Percentiles rank a stretch among this genome's conserved stretches.
phyloP scores from a whole-genome alignment of 2,329 filamentous ascomycete genomes.

The Paraphaeosphaeria minitans region DNA sequence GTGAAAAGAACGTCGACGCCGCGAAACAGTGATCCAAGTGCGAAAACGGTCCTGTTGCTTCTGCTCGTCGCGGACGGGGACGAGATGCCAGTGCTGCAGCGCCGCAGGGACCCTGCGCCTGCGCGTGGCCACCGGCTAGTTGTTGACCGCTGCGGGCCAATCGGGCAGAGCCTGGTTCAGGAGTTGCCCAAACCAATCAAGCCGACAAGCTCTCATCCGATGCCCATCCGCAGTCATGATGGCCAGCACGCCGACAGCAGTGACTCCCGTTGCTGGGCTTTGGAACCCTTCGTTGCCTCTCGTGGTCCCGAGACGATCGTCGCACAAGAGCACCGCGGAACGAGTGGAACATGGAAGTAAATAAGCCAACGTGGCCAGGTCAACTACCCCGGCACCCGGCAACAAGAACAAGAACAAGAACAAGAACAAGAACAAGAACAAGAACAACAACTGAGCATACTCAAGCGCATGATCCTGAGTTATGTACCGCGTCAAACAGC shows the following conservation, averaged over 20 bases:
- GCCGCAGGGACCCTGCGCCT: neutral
- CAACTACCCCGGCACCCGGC: too few species aligned
- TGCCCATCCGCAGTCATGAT: neutral
- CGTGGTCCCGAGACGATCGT: too few species aligned
- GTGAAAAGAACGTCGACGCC: neutral
- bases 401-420: too few species aligned
- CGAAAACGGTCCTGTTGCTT: slow-evolving; percentile 8
- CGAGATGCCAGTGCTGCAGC: neutral
- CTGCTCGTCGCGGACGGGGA: slow-evolving; percentile 1
- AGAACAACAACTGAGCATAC: too few species aligned
- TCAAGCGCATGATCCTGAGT: too few species aligned
- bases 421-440: too few species aligned
- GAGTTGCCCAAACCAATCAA: neutral
- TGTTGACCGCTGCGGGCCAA: neutral
- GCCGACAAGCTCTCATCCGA: neutral
- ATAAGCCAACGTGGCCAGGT: too few species aligned
- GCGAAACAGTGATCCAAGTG: slow-evolving; percentile 12
- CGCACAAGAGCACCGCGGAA: too few species aligned
- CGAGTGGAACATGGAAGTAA: too few species aligned
- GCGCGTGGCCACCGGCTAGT: slow-evolving; percentile 2
- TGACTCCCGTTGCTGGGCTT: neutral
- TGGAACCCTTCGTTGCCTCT: too few species aligned
- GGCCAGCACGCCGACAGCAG: neutral
- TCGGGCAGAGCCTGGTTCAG: neutral
- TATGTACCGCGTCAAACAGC: neutral